Base-by-base conservation (phyloP, 305 asterid species). In the Galium porrigens region DNA sequence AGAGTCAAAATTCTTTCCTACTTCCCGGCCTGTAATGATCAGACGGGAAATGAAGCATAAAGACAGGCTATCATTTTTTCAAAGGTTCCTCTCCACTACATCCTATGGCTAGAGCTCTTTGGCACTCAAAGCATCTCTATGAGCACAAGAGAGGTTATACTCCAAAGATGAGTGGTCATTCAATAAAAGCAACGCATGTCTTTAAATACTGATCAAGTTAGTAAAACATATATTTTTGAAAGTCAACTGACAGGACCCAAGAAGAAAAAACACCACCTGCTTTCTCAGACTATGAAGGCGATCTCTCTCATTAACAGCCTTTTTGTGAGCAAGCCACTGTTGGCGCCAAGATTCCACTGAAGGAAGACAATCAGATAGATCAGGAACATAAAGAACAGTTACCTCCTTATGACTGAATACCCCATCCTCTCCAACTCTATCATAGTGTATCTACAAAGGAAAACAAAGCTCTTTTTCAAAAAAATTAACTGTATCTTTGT, bases 391-490 rank as follows among this genome's bases (percentile, higher is more conserved):
- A 65, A 86, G 69, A 60, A 89, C 99, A 34, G 95, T 89, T 73
- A 94, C 85, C 83, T 94, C 99, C 70, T 76, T 86, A 79, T 94
- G 96, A 78, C 95, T 90, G 77, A 77, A 87, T 72, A 73, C 76
- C 63, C 99, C 99, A 75, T 90, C 92, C 80, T 81, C 86, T 69
- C 94, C 97, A 74, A 87, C 73, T 82, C 99, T 83, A 36, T 86
- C 82, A 67, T 94, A 94, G 82, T 94, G 97, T 72, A 94, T 80
- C 99, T 94, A 83, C 85, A 71, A 46, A 54, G 61, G 70, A 48
- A 46, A 30, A 58, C 29, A 58, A 48, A 20, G 22, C 9, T 54
- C 15, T 54, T 52, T 20, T 6, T 17, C 18, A 5, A n/a, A 10
- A 2, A 42, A 42, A 12, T n/a, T 52, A 5, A 17, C 57, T 18